Percentiles rank a stretch among this genome's conserved stretches.
Evolutionary conservation across 768 basidiomycete genomes (phyloP).

Genomic region (Suillus subluteus): DNA sequence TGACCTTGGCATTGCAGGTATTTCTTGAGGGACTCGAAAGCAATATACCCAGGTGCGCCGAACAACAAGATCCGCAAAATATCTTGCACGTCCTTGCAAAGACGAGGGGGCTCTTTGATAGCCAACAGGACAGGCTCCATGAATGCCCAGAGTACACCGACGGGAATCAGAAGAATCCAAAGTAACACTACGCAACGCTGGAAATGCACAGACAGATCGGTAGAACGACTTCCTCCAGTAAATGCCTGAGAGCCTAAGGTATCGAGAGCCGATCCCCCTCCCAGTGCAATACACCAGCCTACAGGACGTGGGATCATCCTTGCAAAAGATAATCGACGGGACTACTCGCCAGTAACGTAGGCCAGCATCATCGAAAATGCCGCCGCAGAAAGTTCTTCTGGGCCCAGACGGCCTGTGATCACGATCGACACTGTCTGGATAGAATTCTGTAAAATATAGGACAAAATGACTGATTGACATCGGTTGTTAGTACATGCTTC

Average conservation of each 20-base stretch:
- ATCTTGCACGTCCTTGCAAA: conserved; percentile 62
- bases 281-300: conserved; percentile 81
- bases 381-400: conserved; percentile 69
- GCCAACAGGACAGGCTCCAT: conserved; percentile 63
- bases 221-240: conserved; percentile 60
- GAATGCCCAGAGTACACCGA: conserved; percentile 64
- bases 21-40: conserved; percentile 77
- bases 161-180: conserved; percentile 66
- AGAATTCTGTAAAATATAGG: conserved; percentile 75
- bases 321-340: conserved; percentile 23
- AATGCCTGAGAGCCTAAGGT: conserved; percentile 80
- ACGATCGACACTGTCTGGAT: conserved; percentile 68
- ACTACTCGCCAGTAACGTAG: conserved; percentile 74
- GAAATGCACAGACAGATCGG: conserved; percentile 71
- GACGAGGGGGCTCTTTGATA: conserved; percentile 60
- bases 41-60: conserved; percentile 74
- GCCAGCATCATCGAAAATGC: conserved; percentile 80
- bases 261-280: conserved; percentile 79
- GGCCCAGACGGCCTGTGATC: conserved; percentile 68
- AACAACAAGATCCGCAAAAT: conserved; percentile 68
- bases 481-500: background rate
- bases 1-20: conserved; percentile 80
- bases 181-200: conserved; percentile 71
- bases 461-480: conserved; percentile 55
- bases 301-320: conserved; percentile 54